Base-by-base conservation (phyloP, 192 early-diverging fungal species). In the Coemansia sp. region DNA sequence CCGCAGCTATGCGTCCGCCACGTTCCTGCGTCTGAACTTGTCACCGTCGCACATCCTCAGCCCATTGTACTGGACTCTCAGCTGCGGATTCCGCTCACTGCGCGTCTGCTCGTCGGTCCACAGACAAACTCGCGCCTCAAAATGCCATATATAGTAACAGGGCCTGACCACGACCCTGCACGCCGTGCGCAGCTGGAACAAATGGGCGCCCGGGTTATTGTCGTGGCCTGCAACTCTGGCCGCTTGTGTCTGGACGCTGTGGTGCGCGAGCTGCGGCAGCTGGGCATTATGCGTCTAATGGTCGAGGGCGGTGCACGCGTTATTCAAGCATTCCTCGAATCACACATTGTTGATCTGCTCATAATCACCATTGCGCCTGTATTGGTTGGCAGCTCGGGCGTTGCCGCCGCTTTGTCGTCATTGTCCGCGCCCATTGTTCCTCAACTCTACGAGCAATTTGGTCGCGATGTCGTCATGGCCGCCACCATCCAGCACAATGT, bases 291-390 rank as follows among this genome's bases (percentile, higher is more conserved):
- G 8, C 57, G 70, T 3, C 54, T 96, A 31, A 96, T 96, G 94
- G 88, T 96, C 10, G 94, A 96, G 84, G 94, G 94, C 34, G 94
- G 94, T 20, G 87, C 91, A 0, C 69, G 68, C 22, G 74, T 96
- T 5, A 93, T 96, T 47, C 74, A 85, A 5, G 71, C 84, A 5
- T 89, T 89, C 61, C 55, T 93, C 60, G 61, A 52, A 31, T 67
- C 56, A 25, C 40, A 34, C 2, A 36, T 67, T 20, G 52, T 57
- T 28, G 57, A 69, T 15, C 31, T 28, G 11, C 50, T 76, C 10
- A 67, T 94, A 17, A 56, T 93, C 25, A 95, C 93, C 2, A 78
- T 90, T 61, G 87, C 91, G 0, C 93, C 92, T 3, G 56, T 81
- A 6, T 82, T 83, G 31, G 82, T 93, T 44, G 92, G 91, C n/a